A percentile compares a stretch with the other conserved stretches of the same genome.
These are phyloP conservation scores for Botrytis cinerea DNA, from an alignment of 2,329 filamentous ascomycete genomes.

Conservation along the genomic window DNA sequence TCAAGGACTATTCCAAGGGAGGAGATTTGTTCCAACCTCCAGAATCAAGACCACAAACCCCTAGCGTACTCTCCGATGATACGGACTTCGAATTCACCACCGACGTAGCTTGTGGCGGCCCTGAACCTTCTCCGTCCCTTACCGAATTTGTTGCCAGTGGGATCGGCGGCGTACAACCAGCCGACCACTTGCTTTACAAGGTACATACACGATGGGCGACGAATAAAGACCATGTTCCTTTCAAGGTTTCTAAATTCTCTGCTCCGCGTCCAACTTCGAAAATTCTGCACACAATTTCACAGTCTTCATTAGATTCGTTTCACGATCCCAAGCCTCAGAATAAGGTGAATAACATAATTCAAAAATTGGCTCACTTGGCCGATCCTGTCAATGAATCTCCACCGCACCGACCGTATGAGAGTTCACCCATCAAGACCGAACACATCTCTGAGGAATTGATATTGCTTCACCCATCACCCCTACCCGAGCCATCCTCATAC, in stretches of 20 bases:
- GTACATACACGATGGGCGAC: constrained; percentile 45
- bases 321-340: background rate
- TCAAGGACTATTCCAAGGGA: constrained; percentile 47
- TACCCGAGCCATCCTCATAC: constrained; percentile 19
- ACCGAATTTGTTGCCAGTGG: constrained; percentile 57
- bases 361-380: constrained; percentile 21
- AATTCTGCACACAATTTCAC: constrained; percentile 31
- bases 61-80: constrained; percentile 32
- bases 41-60: constrained; percentile 32
- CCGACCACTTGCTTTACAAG: constrained; percentile 63
- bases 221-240: background rate
- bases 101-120: background rate
- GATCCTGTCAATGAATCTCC: constrained; percentile 1
- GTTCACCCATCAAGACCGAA: background rate
- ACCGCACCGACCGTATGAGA: background rate
- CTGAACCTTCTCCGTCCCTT: constrained; percentile 19
- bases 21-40: constrained; percentile 30
- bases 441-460: constrained; percentile 2
- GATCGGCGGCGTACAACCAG: constrained; percentile 59
- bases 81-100: constrained; percentile 42
- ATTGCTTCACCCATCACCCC: constrained; percentile 15
- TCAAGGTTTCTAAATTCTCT: constrained; percentile 29
- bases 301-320: constrained; percentile 30
- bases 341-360: constrained; percentile 21
- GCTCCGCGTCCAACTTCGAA: constrained; percentile 22